These are phyloP conservation scores for Suhomyces taliae DNA, from an alignment of 1,139 yeast species.

Conservation along the genomic window DNA sequence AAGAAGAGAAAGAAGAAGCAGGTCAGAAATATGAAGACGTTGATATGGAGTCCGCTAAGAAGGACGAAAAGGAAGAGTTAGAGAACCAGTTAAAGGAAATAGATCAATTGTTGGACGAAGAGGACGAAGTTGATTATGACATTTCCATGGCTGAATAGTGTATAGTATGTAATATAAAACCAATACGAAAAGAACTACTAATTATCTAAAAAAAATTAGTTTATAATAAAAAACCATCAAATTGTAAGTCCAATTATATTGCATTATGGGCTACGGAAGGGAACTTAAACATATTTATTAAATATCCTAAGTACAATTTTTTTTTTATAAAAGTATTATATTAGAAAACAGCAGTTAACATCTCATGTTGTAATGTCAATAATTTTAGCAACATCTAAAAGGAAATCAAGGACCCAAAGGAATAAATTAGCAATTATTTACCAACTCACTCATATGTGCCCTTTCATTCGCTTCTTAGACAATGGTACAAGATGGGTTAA, in stretches of 20 bases:
- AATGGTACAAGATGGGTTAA: conserved; percentile 4
- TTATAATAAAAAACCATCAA: too few relatives aligned
- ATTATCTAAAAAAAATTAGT: background rate
- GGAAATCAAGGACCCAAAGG: too few relatives aligned
- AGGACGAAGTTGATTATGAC: conserved; percentile 44
- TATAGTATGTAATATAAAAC: background rate
- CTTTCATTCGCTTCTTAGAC: background rate
- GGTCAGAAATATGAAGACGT: conserved; percentile 6
- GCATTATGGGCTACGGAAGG: too few relatives aligned
- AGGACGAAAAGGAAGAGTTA: conserved; percentile 12
- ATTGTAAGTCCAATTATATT: too few relatives aligned
- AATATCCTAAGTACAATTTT: too few relatives aligned
- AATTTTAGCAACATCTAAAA: too few relatives aligned
- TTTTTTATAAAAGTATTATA: too few relatives aligned
- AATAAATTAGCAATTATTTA: too few relatives aligned
- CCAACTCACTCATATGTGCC: too few relatives aligned
- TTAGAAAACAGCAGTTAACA: too few relatives aligned
- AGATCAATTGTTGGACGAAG: conserved; percentile 39
- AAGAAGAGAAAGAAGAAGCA: conserved; percentile 5
- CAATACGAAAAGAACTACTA: background rate
- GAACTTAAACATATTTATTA: too few relatives aligned
- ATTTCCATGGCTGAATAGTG: conserved; percentile 22
- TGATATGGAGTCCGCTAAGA: conserved; percentile 3
- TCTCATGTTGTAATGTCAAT: too few relatives aligned
- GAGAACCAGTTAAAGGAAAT: conserved; percentile 30